phyloP scores from a whole-genome alignment of 2,329 filamentous ascomycete genomes.

The Cercospora zeina region DNA sequence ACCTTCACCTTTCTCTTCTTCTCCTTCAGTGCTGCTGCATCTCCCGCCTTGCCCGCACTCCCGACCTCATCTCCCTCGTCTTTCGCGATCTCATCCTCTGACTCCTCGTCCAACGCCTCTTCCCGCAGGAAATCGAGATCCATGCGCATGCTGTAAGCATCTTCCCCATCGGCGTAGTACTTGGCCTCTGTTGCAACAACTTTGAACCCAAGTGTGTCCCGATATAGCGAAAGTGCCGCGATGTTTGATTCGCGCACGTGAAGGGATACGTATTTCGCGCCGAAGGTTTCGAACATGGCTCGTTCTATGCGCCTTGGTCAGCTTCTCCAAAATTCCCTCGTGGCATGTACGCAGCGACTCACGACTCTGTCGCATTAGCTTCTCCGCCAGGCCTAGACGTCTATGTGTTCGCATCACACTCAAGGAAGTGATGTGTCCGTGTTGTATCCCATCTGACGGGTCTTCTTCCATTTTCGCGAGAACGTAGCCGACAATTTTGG shows the following conservation, averaged over 20 bases:
- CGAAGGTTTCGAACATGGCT: conserved; percentile 95
- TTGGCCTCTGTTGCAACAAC: conserved; percentile 82
- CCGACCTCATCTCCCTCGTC: conserved; percentile 44
- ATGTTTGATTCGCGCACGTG: conserved; percentile 94
- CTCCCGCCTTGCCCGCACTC: conserved; percentile 20
- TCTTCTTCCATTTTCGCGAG: conserved; percentile 99
- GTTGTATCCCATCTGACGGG: conserved; percentile 81
- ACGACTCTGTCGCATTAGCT: conserved; percentile 96
- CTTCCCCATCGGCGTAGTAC: conserved; percentile 97
- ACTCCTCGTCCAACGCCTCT: conserved; percentile 53
- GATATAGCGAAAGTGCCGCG: conserved; percentile 88
- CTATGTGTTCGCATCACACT: conserved; percentile 96
- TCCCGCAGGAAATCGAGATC: conserved; percentile 65
- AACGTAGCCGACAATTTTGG: conserved; percentile 98
- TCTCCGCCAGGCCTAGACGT: conserved; percentile 87
- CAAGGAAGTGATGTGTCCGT: conserved; percentile 94
- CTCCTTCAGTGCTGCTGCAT: conserved; percentile 39
- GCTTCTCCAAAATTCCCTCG: not conserved
- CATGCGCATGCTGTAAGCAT: conserved; percentile 91
- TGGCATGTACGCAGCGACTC: conserved; percentile 45
- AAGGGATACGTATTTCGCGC: conserved; percentile 87
- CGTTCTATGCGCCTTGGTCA: conserved; percentile 59
- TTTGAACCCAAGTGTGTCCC: conserved; percentile 85
- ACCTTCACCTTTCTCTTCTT: conserved; percentile 84
- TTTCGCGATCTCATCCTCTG: conserved; percentile 41